Base-by-base conservation (phyloP, 768 basidiomycete genomes). In the Pseudohyphozyma bogoriensis region DNA sequence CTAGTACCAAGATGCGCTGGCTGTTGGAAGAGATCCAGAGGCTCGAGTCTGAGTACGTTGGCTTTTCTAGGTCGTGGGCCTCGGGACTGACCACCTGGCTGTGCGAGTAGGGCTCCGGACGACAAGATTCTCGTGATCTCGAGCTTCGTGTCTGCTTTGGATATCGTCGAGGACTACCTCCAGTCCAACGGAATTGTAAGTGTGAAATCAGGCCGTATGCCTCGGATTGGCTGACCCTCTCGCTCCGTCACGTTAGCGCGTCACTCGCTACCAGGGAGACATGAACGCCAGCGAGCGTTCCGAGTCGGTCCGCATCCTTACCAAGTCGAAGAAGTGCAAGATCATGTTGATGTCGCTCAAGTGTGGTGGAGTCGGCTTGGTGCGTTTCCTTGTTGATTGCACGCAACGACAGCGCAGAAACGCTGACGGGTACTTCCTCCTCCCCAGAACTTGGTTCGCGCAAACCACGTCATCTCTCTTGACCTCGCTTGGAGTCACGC, bases 111-210 rank as follows among this genome's bases (percentile, higher is more conserved):
- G 47, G 3, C 29, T 9, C 51, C 51, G 15, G 51, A 52, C 51
- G 51, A 52, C 33, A 52, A 52, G 51, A 37, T 35, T 36, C 35
- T 52, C 51, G 28, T 52, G 24, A 52, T 52, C 58, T 85, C 84
- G 0, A 83, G 85, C 70, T 87, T 86, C 82, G 84, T 83, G 0
- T 72, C 76, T 9, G 84, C 81, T 58, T 76, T 89, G 39, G 76
- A 79, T 13, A 76, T 87, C 6, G 79, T 83, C n/a, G 83, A 61
- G 0, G 73, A 80, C 52, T 84, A 83, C 68, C 76, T 88, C n/a
- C 72, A 73, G 0, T 78, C 80, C 66, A 73, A 78, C 12, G n/a
- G n/a, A n/a, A n/a, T n/a, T n/a, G n/a, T n/a, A n/a, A n/a, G n/a
- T n/a, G n/a, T n/a, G 70, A 65, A 8, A 58, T 72, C 62, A 49